These are phyloP conservation scores for Neoboletus brunneissimus DNA, from an alignment of 768 basidiomycete species.

Conservation along the genomic window DNA sequence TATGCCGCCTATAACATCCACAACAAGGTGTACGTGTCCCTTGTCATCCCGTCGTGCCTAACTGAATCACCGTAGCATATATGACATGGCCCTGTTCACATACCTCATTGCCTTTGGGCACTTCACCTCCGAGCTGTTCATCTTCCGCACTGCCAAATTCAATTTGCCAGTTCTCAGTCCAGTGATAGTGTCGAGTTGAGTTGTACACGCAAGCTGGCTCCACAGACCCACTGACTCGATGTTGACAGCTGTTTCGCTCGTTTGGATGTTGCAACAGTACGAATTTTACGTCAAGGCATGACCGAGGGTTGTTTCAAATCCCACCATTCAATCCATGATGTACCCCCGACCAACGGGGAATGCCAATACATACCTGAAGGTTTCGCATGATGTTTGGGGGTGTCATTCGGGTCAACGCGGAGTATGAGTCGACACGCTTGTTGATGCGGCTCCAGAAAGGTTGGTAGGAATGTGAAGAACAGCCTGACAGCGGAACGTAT, in stretches of 20 bases:
- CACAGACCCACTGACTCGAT: constrained; percentile 7
- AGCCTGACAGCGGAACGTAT: constrained; percentile 3
- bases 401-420: constrained; percentile 14
- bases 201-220: constrained; percentile 32
- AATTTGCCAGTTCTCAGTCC: constrained; percentile 64
- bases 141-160: constrained; percentile 74
- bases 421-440: neutral
- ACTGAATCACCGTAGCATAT: constrained; percentile 55
- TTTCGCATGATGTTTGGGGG: neutral
- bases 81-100: constrained; percentile 83
- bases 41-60: neutral
- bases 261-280: constrained; percentile 88
- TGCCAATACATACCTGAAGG: constrained; percentile 1
- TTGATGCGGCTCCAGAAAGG: neutral
- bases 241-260: constrained; percentile 55
- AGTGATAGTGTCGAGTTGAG: constrained; percentile 78
- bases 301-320: constrained; percentile 3
- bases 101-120: constrained; percentile 91
- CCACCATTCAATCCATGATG: neutral
- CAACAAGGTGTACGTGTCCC: constrained; percentile 63
- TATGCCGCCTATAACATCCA: constrained; percentile 91
- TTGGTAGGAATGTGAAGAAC: neutral
- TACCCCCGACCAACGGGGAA: neutral
- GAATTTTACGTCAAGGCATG: constrained; percentile 64
- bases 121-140: constrained; percentile 80